Percentiles rank a stretch among this genome's conserved stretches.
Conservation (phyloP, 1,284 basidiomycete genomes). For the Naganishia cerealis region DNA sequence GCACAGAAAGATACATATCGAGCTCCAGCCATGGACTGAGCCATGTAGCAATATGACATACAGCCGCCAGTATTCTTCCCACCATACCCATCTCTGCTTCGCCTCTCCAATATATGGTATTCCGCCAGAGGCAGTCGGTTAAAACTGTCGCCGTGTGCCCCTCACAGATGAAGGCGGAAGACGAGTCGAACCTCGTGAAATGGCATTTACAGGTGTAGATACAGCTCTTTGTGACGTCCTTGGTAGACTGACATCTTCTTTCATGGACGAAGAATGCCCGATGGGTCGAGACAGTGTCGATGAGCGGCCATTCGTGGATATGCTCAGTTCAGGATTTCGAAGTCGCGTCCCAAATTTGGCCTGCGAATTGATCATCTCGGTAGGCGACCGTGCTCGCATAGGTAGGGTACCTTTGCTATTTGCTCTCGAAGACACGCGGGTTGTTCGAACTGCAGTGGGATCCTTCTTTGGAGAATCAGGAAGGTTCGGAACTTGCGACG, state of each 20-base stretch:
- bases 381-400: conserved; percentile 12
- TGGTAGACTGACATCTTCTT: too few relatives aligned
- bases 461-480: not conserved
- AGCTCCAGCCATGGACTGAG: not conserved
- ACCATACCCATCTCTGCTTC: not conserved
- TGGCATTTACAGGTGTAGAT: not conserved
- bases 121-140: not conserved
- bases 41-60: not conserved
- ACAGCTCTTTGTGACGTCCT: conserved; percentile 2
- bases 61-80: not conserved
- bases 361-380: conserved; percentile 26
- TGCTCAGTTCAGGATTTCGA: conserved; percentile 17
- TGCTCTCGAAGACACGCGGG: not conserved
- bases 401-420: not conserved
- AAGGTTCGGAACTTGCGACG: conserved; percentile 54
- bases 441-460: not conserved
- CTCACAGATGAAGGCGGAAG: conserved; percentile 5
- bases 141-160: not conserved
- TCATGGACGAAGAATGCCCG: conserved; percentile 57
- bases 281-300: conserved; percentile 58
- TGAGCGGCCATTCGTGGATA: not conserved
- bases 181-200: conserved; percentile 6
- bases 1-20: not conserved
- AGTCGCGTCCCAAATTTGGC: conserved; percentile 21
- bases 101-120: not conserved